Base-by-base conservation (phyloP, 1,284 basidiomycete genomes). In the Macrocystidia cucumis region DNA sequence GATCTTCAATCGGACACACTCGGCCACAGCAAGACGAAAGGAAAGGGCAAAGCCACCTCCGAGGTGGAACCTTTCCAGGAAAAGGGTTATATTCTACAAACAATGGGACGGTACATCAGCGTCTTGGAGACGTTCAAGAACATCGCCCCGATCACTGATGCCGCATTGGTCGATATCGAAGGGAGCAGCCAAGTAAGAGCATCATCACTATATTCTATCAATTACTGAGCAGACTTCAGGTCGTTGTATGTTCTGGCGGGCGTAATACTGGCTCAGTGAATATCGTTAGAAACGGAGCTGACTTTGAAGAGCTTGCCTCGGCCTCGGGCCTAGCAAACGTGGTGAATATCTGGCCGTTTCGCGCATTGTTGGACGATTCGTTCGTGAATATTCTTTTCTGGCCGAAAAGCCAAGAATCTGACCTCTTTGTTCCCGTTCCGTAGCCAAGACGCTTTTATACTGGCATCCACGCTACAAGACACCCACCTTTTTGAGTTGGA, bases 181-280 rank as follows among this genome's bases (percentile, higher is more conserved):
- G 72, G 73, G 0, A 83, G 75, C 39, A 81, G 81, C 6, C 78
- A 88, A 59, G 87, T 88, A 47, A 48, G 73, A 54, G 3, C 22
- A 24, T 22, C n/a, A 32, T 38, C 16, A 13, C 26, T 40, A 6
- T 32, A 40, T 9, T 29, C 28, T 32, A 37, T 25, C 23, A 32
- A 9, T 22, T n/a, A 5, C 31, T 44, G 5, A 89, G n/a, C n/a
- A n/a, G 81, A 73, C n/a, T 74, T 9, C 80, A 92, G 52, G 73
- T 97, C 30, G 76, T 98, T 2, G 87, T 91, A 0, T 91, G 90
- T 44, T 95, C 91, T 2, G 95, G 95, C 1, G 84, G 81, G 0
- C 72, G 74, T 12, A 90, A 79, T 42, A 75, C 78, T 1, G 92
- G 93, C 5, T 83, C 84, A 7, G 53, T 98, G 6, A 79, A 89